A percentile compares a stretch with the other conserved stretches of the same genome.
Conservation (phyloP, 2,329 filamentous ascomycete genomes). For the Zymoseptoria passerinii region DNA sequence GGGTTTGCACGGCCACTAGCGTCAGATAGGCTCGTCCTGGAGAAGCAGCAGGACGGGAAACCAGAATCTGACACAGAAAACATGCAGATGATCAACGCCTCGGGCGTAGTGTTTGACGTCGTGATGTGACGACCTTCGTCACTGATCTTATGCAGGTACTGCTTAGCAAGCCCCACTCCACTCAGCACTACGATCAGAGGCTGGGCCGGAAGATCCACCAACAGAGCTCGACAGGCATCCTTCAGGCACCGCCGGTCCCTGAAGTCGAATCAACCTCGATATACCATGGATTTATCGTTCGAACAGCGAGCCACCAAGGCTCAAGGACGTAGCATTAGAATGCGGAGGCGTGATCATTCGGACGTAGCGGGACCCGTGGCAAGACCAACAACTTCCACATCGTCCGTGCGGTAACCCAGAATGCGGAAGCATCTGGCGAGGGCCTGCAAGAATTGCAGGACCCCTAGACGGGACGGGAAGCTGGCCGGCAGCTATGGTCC, state of each 20-base stretch:
- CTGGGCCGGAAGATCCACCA: background rate
- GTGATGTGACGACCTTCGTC: slow-evolving; percentile 18
- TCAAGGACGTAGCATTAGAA: background rate
- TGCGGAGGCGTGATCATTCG: background rate
- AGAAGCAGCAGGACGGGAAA: slow-evolving; percentile 7
- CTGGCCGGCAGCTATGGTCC: background rate
- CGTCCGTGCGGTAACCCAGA: background rate
- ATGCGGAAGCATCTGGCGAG: background rate
- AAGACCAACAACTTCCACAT: background rate
- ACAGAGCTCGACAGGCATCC: background rate
- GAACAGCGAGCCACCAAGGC: background rate
- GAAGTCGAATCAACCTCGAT: background rate
- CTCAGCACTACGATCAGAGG: slow-evolving; percentile 1
- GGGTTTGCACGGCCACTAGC: background rate
- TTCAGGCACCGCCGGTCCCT: background rate
- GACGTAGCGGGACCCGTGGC: background rate
- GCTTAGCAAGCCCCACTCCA: slow-evolving; percentile 14
- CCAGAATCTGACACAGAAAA: slow-evolving; percentile 18
- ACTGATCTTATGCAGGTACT: slow-evolving; percentile 20
- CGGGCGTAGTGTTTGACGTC: slow-evolving; percentile 11
- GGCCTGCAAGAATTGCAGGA: background rate
- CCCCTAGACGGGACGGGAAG: background rate
- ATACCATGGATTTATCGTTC: background rate
- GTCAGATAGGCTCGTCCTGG: slow-evolving; percentile 20
- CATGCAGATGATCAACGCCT: slow-evolving; percentile 18